Conservation (phyloP, 805 yeast species). For the Cyberlindnera maclurae region DNA sequence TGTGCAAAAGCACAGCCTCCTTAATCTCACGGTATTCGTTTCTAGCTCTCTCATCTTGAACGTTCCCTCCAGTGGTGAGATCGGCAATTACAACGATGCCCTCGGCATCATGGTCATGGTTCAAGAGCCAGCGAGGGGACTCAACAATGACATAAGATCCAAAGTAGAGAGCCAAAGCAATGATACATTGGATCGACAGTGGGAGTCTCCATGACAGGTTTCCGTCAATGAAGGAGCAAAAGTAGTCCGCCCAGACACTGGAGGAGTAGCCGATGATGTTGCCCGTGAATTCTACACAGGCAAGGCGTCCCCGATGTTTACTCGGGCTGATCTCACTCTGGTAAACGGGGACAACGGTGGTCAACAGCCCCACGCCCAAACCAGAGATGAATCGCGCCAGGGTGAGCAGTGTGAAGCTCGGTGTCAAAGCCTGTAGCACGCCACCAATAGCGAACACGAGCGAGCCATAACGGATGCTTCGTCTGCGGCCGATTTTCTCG, state of each 20-base stretch:
- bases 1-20: constrained; percentile 65
- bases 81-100: constrained; percentile 83
- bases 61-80: constrained; percentile 71
- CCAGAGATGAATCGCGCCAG: constrained; percentile 75
- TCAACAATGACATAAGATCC: constrained; percentile 82
- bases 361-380: constrained; percentile 78
- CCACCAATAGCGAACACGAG: constrained; percentile 76
- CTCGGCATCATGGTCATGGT: constrained; percentile 72
- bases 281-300: constrained; percentile 84
- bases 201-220: constrained; percentile 76
- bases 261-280: constrained; percentile 75
- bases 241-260: constrained; percentile 84
- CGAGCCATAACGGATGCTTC: constrained; percentile 77
- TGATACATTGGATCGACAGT: constrained; percentile 62
- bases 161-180: constrained; percentile 58
- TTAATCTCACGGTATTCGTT: constrained; percentile 76
- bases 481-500: constrained; percentile 71
- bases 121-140: constrained; percentile 85
- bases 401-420: constrained; percentile 49
- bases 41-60: constrained; percentile 59
- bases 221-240: constrained; percentile 56
- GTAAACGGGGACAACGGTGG: constrained; percentile 81
- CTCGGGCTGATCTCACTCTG: constrained; percentile 88
- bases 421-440: constrained; percentile 55
- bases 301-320: constrained; percentile 76